Conservation (phyloP, 345 rosid genomes). For the Stellera chamaejasme region DNA sequence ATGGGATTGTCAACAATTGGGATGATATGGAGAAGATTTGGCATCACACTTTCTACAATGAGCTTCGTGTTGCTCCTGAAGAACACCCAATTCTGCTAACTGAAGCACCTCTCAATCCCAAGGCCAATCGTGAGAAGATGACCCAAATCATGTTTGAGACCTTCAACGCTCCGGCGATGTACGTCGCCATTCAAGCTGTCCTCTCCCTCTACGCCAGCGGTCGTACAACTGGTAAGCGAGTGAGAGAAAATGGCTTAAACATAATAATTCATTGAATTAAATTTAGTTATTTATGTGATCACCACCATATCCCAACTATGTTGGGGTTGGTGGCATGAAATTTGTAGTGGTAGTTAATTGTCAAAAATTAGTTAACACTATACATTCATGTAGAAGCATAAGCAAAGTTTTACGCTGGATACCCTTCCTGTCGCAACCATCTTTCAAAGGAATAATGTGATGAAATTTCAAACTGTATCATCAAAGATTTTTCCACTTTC, state of each 20-base stretch:
- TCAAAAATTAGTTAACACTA: too few relatives aligned
- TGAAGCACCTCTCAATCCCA: constrained; percentile 62
- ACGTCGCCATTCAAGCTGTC: constrained; percentile 62
- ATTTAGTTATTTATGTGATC: neutral
- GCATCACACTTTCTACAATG: constrained; percentile 60
- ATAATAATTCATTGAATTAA: neutral
- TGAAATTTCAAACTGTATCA: too few relatives aligned
- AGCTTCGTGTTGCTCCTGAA: constrained; percentile 61
- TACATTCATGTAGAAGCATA: too few relatives aligned
- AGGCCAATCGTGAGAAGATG: constrained; percentile 64
- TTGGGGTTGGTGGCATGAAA: too few relatives aligned
- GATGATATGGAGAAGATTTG: constrained; percentile 68
- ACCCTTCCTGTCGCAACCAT: too few relatives aligned
- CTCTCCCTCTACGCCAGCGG: constrained; percentile 69
- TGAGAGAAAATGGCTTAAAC: too few relatives aligned
- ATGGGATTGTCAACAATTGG: constrained; percentile 62
- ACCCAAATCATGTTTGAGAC: constrained; percentile 66
- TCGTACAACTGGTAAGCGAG: constrained; percentile 51
- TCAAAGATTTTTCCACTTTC: too few relatives aligned
- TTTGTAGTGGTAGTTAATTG: too few relatives aligned
- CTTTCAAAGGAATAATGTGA: too few relatives aligned
- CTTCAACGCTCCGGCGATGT: constrained; percentile 56
- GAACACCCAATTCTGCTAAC: constrained; percentile 63
- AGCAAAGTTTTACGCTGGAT: too few relatives aligned
- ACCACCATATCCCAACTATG: too few relatives aligned